Evolutionary conservation across 2,329 filamentous ascomycete genomes (phyloP).

Genomic region (Fusarium sp.): DNA sequence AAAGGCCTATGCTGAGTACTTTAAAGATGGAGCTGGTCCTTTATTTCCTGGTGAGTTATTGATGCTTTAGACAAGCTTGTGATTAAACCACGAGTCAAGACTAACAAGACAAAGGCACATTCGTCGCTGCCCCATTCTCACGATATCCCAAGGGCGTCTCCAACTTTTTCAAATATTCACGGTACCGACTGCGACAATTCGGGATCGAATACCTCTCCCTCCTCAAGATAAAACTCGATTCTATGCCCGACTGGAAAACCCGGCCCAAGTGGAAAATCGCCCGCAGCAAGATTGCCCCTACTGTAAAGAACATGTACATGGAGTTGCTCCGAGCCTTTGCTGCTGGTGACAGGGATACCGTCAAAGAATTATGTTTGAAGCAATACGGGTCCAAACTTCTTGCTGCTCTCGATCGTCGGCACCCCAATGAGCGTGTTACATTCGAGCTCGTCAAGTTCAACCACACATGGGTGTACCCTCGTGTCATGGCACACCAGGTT

Average conservation of each 20-base stretch:
- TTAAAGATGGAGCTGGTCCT: constrained; percentile 50
- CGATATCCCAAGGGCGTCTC: constrained; percentile 48
- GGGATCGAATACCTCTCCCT: constrained; percentile 51
- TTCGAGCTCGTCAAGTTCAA: constrained; percentile 70
- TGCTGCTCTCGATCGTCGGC: constrained; percentile 66
- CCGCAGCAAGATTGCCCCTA: constrained; percentile 59
- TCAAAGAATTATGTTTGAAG: constrained; percentile 66
- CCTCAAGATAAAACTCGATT: constrained; percentile 57
- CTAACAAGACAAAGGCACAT: constrained; percentile 57
- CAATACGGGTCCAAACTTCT: constrained; percentile 65
- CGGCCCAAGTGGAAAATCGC: constrained; percentile 59
- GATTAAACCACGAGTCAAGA: neutral
- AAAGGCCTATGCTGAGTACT: constrained; percentile 50
- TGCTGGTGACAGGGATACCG: constrained; percentile 63
- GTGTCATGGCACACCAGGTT: constrained; percentile 68
- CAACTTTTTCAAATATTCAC: constrained; percentile 54
- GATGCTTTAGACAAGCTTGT: neutral
- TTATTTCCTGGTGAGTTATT: constrained; percentile 52
- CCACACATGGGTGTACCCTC: constrained; percentile 56
- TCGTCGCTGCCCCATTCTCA: constrained; percentile 58
- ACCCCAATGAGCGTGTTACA: constrained; percentile 56
- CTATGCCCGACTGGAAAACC: constrained; percentile 59
- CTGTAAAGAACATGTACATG: constrained; percentile 70
- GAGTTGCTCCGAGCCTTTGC: constrained; percentile 73
- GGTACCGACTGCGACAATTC: constrained; percentile 54